phyloP scores from a whole-genome alignment of 257 asterid genomes.

The Capsicum baccatum region DNA sequence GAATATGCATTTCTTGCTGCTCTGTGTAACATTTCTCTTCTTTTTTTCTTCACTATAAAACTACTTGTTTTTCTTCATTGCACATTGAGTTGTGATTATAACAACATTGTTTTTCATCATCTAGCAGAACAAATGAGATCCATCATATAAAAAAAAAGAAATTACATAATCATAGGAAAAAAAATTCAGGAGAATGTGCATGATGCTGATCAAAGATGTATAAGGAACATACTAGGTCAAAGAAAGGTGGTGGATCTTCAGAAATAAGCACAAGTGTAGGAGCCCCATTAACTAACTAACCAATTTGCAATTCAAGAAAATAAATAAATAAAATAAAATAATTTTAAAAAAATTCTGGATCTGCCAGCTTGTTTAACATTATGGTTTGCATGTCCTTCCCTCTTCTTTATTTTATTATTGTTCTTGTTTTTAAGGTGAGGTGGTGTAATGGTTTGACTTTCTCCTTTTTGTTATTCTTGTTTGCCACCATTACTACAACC shows the following conservation, averaged over 20 bases:
- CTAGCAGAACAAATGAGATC: constrained; percentile 12
- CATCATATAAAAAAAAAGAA: not conserved
- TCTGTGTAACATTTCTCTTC: constrained; percentile 48
- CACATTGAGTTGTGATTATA: no score
- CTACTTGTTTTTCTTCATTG: constrained; percentile 12
- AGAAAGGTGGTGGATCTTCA: constrained; percentile 29
- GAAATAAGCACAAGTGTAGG: constrained; percentile 48
- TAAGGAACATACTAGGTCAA: constrained; percentile 41
- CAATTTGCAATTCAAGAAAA: constrained; percentile 27
- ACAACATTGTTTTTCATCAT: not conserved
- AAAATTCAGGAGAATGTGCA: constrained; percentile 7
- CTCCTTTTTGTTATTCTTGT: not conserved
- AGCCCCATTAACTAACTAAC: constrained; percentile 36
- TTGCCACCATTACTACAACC: not conserved
- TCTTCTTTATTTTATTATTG: not conserved
- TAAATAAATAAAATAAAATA: no score
- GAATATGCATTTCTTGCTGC: constrained; percentile 65
- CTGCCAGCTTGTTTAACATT: constrained; percentile 32
- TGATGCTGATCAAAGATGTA: constrained; percentile 37
- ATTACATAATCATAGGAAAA: constrained; percentile 12
- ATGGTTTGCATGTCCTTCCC: constrained; percentile 29
- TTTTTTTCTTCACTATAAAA: not conserved
- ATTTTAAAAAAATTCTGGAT: not conserved
- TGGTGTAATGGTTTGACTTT: constrained; percentile 19
- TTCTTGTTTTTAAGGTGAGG: not conserved